Base-by-base conservation (phyloP, 169 alveolate genomes). In the Plasmodium gallinaceum region DNA sequence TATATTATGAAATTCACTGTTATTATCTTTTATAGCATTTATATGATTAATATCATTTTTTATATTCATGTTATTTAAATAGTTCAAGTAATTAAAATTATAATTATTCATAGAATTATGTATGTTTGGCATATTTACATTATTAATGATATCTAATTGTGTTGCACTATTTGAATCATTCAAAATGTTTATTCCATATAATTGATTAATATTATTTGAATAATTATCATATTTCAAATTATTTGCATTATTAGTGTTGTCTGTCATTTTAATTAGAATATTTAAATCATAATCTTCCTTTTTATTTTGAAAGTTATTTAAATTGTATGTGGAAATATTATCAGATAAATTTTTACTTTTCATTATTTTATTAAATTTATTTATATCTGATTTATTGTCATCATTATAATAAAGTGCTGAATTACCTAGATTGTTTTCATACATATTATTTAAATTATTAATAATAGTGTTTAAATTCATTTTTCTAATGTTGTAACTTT, bases 391-490 rank as follows among this genome's bases (percentile, higher is more conserved):
- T 32, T 32, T 32, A 32, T 32, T 32, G 39, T 4, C 4, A 32
- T 32, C 39, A 32, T 32, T 32, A 18, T n/a, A 9, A 54, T 12
- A 4, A 54, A 7, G 0, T 54, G 7, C 14, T 12, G 12, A 7
- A 14, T 54, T 14, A 54, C 14, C 16, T 54, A 16, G 0, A 3
- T 8, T 24, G 0, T 54, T 54, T 54, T 54, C 64, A 54, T 54
- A 54, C 24, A 54, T 54, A 54, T 54, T 18, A 12, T 54, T 54
- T 54, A 54, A 12, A 54, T 54, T 54, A 54, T 54, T 24, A 54
- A 54, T 18, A 7, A 22, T 18, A 6, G 16, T 54, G 14, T 54
- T 54, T 0, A 54, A 12, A 54, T 4, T 5, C 12, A 0, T 54
- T 54, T 54, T 54, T 9, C 22, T 24, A 54, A n/a, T 12, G 24